These are phyloP conservation scores for Danielia reshetovae DNA, from an alignment of 805 yeast species.

Conservation along the genomic window DNA sequence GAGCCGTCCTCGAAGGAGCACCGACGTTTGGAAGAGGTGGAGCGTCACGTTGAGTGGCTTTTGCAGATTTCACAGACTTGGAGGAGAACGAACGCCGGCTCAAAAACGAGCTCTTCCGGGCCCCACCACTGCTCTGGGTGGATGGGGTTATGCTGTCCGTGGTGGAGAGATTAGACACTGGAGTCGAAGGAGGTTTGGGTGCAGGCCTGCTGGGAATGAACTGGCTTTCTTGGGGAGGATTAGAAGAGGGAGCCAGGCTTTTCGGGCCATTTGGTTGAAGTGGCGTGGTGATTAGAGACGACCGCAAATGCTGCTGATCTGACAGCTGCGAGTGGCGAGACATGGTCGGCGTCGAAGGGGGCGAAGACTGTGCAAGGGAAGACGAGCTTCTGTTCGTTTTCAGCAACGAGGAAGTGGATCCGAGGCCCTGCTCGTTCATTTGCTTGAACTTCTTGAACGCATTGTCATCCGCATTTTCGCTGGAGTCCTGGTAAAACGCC, in stretches of 20 bases:
- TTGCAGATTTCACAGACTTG: slow-evolving; percentile 32
- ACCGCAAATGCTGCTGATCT: too few relatives aligned
- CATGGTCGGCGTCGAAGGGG: slow-evolving; percentile 26
- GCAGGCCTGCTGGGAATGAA: slow-evolving; percentile 68
- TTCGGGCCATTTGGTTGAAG: slow-evolving; percentile 1
- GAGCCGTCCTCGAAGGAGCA: slow-evolving; percentile 4
- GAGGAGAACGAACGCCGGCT: slow-evolving; percentile 35
- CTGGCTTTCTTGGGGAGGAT: slow-evolving; percentile 30
- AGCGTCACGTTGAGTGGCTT: slow-evolving; percentile 16
- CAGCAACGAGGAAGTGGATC: neutral
- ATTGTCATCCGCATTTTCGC: slow-evolving; percentile 40
- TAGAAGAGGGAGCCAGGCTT: too few relatives aligned
- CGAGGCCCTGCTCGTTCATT: slow-evolving; percentile 13
- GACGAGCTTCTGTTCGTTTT: too few relatives aligned
- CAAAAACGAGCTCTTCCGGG: slow-evolving; percentile 18
- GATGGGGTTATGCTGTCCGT: too few relatives aligned
- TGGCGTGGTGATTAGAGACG: slow-evolving; percentile 6
- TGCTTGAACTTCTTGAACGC: slow-evolving; percentile 42
- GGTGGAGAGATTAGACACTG: slow-evolving; percentile 13
- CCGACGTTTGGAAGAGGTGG: slow-evolving; percentile 15
- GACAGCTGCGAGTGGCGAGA: slow-evolving; percentile 11
- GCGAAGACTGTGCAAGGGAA: slow-evolving; percentile 24
- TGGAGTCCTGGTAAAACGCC: slow-evolving; percentile 69
- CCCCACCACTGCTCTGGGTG: too few relatives aligned
- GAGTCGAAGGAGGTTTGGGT: slow-evolving; percentile 50